Conservation (phyloP, 345 rosid genomes). For the Atalantia buxifolia region DNA sequence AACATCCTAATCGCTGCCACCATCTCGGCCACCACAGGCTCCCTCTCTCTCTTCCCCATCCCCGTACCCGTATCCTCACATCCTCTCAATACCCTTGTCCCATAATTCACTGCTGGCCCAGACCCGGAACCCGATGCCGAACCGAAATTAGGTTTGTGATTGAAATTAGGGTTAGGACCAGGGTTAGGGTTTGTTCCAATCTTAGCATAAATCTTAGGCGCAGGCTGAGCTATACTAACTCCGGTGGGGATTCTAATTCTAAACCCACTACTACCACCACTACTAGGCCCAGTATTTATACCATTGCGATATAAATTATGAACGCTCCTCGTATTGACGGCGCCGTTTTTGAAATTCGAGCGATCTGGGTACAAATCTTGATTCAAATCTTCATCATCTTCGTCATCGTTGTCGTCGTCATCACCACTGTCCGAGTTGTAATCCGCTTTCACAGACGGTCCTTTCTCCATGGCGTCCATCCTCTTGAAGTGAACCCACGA, state of each 20-base stretch:
- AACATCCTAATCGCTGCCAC: conserved; percentile 77
- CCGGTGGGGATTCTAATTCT: conserved; percentile 80
- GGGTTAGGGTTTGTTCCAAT: conserved; percentile 18
- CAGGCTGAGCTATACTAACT: conserved; percentile 74
- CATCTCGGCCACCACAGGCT: conserved; percentile 62
- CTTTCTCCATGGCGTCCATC: conserved; percentile 90
- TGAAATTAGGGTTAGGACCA: conserved; percentile 17
- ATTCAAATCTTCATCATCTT: conserved; percentile 42
- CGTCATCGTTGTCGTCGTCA: conserved; percentile 34
- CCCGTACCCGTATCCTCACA: conserved; percentile 29
- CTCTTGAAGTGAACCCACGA: conserved; percentile 87
- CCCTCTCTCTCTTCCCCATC: conserved; percentile 37
- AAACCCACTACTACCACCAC: conserved; percentile 43
- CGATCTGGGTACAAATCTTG: conserved; percentile 40
- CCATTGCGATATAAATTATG: conserved; percentile 61
- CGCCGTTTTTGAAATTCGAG: conserved; percentile 35
- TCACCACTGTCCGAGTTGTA: conserved; percentile 34
- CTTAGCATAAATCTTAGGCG: conserved; percentile 50
- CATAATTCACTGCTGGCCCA: conserved; percentile 29
- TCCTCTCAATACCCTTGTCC: conserved; percentile 37
- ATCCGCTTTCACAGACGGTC: conserved; percentile 34
- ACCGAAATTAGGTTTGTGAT: conserved; percentile 25
- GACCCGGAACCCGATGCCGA: conserved; percentile 21
- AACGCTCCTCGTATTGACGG: conserved; percentile 41
- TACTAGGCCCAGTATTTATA: conserved; percentile 30